These are phyloP conservation scores for Leccinellum rugosiceps DNA, from an alignment of 768 basidiomycete genomes.

Conservation along the genomic window DNA sequence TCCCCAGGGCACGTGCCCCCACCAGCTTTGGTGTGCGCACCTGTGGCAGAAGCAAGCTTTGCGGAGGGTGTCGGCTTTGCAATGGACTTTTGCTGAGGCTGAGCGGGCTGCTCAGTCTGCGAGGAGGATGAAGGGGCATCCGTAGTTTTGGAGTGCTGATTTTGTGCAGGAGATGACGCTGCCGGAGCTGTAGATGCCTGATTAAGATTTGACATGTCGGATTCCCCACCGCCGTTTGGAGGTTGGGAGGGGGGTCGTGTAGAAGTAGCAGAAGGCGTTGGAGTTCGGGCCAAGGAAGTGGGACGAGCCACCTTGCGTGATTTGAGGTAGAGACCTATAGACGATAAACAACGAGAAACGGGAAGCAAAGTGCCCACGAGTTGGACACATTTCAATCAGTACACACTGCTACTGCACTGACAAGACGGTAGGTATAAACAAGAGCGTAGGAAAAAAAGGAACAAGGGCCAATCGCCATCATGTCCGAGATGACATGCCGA, in stretches of 20 bases:
- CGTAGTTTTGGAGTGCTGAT: constrained; percentile 32
- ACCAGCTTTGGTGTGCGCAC: constrained; percentile 30
- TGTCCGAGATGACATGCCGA: constrained; percentile 32
- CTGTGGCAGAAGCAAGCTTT: constrained; percentile 28
- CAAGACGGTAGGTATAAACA: constrained; percentile 31
- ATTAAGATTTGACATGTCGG: constrained; percentile 37
- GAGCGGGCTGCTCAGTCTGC: constrained; percentile 24
- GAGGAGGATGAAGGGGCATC: constrained; percentile 26
- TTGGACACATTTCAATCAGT: constrained; percentile 40
- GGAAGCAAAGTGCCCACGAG: constrained; percentile 35
- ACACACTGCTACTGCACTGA: constrained; percentile 34
- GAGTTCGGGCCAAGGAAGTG: constrained; percentile 48
- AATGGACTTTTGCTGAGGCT: constrained; percentile 25
- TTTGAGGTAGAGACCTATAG: constrained; percentile 81
- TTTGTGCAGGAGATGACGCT: constrained; percentile 25
- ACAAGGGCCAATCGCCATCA: constrained; percentile 35
- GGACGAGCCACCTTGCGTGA: constrained; percentile 74
- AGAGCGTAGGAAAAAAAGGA: constrained; percentile 31
- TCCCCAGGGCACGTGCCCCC: constrained; percentile 95
- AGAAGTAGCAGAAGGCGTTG: constrained; percentile 33
- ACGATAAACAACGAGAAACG: constrained; percentile 33
- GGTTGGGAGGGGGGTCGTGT: constrained; percentile 29
- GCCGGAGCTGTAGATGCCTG: constrained; percentile 33
- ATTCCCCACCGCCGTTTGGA: constrained; percentile 34
- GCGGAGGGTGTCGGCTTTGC: constrained; percentile 26